A percentile compares a stretch with the other conserved stretches of the same genome.
These are phyloP conservation scores for Suhomyces atakaporum DNA, from an alignment of 1,139 yeast genomes.

Conservation along the genomic window DNA sequence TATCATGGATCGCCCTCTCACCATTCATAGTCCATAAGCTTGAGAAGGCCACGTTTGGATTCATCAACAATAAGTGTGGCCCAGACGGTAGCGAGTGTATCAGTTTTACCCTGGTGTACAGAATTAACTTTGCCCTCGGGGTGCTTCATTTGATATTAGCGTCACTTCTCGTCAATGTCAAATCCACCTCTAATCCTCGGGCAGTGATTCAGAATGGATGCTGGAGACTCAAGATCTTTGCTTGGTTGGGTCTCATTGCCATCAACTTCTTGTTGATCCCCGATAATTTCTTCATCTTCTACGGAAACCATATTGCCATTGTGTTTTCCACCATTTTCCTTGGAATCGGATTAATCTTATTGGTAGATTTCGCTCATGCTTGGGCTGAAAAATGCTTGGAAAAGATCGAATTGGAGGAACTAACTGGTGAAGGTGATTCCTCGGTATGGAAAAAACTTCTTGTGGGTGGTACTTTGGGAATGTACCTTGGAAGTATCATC, in stretches of 20 bases:
- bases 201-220: constrained; percentile 85
- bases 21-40: constrained; percentile 77
- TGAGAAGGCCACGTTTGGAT: constrained; percentile 71
- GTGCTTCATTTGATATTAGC: constrained; percentile 75
- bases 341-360: constrained; percentile 82
- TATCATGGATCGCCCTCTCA: constrained; percentile 90
- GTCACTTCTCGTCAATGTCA: constrained; percentile 65
- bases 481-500: constrained; percentile 74
- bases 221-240: constrained; percentile 78
- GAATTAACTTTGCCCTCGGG: constrained; percentile 88
- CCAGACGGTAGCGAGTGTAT: constrained; percentile 87
- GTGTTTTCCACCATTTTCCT: constrained; percentile 82
- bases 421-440: constrained; percentile 52
- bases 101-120: constrained; percentile 90
- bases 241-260: constrained; percentile 59
- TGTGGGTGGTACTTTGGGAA: constrained; percentile 81
- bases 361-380: constrained; percentile 97
- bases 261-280: constrained; percentile 74
- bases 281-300: constrained; percentile 79
- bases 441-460: constrained; percentile 78
- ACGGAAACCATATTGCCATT: constrained; percentile 90
- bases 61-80: constrained; percentile 57
- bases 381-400: constrained; percentile 98
- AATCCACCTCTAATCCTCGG: constrained; percentile 76
- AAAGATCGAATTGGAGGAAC: constrained; percentile 84